These are phyloP conservation scores for Musa troglodytarum DNA, from an alignment of 176 grass and related monocot species.

Conservation along the genomic window DNA sequence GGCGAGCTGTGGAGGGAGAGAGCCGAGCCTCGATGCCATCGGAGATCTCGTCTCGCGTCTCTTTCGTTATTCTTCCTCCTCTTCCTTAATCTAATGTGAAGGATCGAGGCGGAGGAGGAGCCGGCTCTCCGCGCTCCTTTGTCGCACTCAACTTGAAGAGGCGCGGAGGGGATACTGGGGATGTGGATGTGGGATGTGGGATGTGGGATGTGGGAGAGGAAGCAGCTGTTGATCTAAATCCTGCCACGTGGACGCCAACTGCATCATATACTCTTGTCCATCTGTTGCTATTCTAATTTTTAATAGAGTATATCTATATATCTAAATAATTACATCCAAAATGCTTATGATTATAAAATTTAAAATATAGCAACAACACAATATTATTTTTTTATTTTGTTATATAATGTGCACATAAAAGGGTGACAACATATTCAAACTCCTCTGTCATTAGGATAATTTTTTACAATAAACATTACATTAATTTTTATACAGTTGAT, in stretches of 20 bases:
- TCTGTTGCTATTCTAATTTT: too few relatives aligned
- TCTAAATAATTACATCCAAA: too few relatives aligned
- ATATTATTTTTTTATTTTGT: too few relatives aligned
- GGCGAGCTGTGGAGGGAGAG: constrained; percentile 42
- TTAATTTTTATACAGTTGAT: too few relatives aligned
- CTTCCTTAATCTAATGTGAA: not conserved
- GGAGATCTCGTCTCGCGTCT: too few relatives aligned
- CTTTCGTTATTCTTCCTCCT: not conserved
- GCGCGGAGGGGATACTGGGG: constrained; percentile 15
- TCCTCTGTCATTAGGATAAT: too few relatives aligned
- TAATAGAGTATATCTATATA: too few relatives aligned
- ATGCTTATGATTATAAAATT: too few relatives aligned
- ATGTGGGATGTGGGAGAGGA: constrained; percentile 3
- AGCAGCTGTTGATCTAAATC: constrained; percentile 51
- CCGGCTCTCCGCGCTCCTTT: not conserved
- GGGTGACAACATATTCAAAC: too few relatives aligned
- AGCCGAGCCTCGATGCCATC: constrained; percentile 55
- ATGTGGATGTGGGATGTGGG: constrained; percentile 24
- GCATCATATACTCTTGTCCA: constrained; percentile 25
- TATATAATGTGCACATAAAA: too few relatives aligned
- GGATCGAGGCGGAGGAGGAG: not conserved
- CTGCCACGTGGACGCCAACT: constrained; percentile 50
- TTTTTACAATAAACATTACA: too few relatives aligned
- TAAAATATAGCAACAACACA: too few relatives aligned
- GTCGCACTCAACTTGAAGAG: constrained; percentile 8